These are phyloP conservation scores for Pseudogymnoascus sp. DNA, from an alignment of 2,329 filamentous ascomycete genomes.

Conservation along the genomic window DNA sequence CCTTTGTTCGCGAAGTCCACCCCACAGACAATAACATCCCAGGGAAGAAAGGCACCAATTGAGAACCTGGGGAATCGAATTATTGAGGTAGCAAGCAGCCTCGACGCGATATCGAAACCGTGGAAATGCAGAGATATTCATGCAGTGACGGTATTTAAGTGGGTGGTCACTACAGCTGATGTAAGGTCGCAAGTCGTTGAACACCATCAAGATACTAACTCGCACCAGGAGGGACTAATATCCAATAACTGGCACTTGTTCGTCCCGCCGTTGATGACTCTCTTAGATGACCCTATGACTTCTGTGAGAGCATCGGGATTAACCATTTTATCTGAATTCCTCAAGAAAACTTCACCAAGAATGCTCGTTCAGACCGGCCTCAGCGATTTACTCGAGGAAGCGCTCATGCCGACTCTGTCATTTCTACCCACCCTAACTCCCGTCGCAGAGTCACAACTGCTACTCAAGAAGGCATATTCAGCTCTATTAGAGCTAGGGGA, in stretches of 20 bases:
- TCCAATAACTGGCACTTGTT: constrained; percentile 59
- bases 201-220: constrained; percentile 5
- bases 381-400: constrained; percentile 59
- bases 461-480: constrained; percentile 60
- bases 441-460: constrained; percentile 56
- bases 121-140: constrained; percentile 54
- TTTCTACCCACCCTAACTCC: constrained; percentile 72
- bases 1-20: constrained; percentile 57
- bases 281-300: constrained; percentile 57
- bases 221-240: constrained; percentile 37
- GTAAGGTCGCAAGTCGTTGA: constrained; percentile 32
- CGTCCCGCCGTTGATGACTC: constrained; percentile 60
- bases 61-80: constrained; percentile 34
- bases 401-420: constrained; percentile 63
- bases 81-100: constrained; percentile 29
- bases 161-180: constrained; percentile 48
- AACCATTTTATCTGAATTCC: constrained; percentile 44
- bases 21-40: constrained; percentile 46
- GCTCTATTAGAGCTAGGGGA: constrained; percentile 53
- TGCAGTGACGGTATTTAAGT: constrained; percentile 51
- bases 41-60: constrained; percentile 48
- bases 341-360: constrained; percentile 44
- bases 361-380: constrained; percentile 59
- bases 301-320: constrained; percentile 50
- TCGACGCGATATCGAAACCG: constrained; percentile 41